Conservation (phyloP, 2,329 filamentous ascomycete genomes). For the Penicillium digitatum region DNA sequence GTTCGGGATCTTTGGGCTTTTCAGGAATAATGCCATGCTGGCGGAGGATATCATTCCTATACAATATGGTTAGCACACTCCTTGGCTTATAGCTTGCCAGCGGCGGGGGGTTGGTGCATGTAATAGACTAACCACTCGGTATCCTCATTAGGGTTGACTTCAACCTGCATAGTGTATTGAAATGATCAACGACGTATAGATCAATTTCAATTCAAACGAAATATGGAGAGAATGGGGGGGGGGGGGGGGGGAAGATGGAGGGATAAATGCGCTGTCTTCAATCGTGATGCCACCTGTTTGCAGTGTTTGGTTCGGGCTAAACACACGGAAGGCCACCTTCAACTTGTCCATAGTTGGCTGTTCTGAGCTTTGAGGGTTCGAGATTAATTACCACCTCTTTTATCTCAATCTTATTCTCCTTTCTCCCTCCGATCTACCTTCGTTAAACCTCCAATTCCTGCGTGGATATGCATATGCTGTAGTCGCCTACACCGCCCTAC, state of each 20-base stretch:
- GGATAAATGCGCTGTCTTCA: conserved; percentile 7
- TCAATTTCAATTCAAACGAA: background rate
- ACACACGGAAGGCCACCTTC: conserved; percentile 42
- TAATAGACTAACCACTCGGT: conserved; percentile 75
- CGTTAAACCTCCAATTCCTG: background rate
- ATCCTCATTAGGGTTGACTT: conserved; percentile 91
- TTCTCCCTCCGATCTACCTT: background rate
- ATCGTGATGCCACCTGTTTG: conserved; percentile 39
- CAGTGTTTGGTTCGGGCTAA: conserved; percentile 34
- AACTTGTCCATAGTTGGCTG: conserved; percentile 26
- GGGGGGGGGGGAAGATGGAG: conserved; percentile 5
- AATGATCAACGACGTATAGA: background rate
- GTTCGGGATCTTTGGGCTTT: conserved; percentile 90
- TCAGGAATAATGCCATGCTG: conserved; percentile 98
- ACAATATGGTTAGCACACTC: conserved; percentile 12
- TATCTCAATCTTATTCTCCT: conserved; percentile 8
- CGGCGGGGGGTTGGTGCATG: conserved; percentile 13
- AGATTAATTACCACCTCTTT: conserved; percentile 16
- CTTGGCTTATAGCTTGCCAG: conserved; percentile 11
- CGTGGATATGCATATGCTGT: conserved; percentile 24
- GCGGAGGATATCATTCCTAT: conserved; percentile 95
- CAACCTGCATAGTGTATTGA: conserved; percentile 60
- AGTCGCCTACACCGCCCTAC: conserved; percentile 25
- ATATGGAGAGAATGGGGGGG: conserved; percentile 3
- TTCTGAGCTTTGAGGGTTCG: conserved; percentile 20